A percentile compares a stretch with the other conserved stretches of the same genome.
phyloP scores from a whole-genome alignment of 768 basidiomycete species.

The Termitomyces heimii region DNA sequence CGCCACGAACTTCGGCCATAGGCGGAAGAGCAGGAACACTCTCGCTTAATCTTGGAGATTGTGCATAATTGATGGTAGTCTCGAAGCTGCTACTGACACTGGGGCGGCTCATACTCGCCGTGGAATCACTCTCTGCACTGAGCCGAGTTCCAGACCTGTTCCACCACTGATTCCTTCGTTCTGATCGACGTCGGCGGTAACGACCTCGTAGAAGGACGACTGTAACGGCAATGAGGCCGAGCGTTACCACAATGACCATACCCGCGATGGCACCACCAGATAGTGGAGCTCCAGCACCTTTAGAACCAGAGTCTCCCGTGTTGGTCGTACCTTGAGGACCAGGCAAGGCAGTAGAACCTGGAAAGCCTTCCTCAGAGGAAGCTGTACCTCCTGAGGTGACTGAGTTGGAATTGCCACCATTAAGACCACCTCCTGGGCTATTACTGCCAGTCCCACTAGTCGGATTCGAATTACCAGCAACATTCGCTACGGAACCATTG shows the following conservation, averaged over 20 bases:
- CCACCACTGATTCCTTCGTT: constrained; percentile 37
- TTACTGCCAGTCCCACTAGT: background rate
- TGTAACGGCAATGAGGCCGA: constrained; percentile 28
- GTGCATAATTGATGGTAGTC: constrained; percentile 48
- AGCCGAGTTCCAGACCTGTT: constrained; percentile 18
- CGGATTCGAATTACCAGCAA: background rate
- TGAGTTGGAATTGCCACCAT: background rate
- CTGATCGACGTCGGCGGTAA: constrained; percentile 29
- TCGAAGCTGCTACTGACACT: constrained; percentile 57
- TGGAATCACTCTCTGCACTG: constrained; percentile 19
- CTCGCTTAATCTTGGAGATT: constrained; percentile 16
- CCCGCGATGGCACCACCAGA: constrained; percentile 44
- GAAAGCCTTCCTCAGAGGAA: background rate
- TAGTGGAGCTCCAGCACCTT: constrained; percentile 16
- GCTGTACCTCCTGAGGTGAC: background rate
- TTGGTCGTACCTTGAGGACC: constrained; percentile 6
- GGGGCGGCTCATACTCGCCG: constrained; percentile 10
- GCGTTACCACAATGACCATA: constrained; percentile 28
- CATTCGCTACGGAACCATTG: constrained; percentile 2
- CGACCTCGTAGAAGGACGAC: constrained; percentile 35
- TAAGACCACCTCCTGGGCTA: background rate
- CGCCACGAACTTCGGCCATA: constrained; percentile 47
- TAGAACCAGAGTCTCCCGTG: background rate
- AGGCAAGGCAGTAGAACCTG: constrained; percentile 10
- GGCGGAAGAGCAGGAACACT: constrained; percentile 40